A percentile compares a stretch with the other conserved stretches of the same genome.
Evolutionary conservation across 768 basidiomycete genomes (phyloP).

Genomic region (Lepiota subincarnata): DNA sequence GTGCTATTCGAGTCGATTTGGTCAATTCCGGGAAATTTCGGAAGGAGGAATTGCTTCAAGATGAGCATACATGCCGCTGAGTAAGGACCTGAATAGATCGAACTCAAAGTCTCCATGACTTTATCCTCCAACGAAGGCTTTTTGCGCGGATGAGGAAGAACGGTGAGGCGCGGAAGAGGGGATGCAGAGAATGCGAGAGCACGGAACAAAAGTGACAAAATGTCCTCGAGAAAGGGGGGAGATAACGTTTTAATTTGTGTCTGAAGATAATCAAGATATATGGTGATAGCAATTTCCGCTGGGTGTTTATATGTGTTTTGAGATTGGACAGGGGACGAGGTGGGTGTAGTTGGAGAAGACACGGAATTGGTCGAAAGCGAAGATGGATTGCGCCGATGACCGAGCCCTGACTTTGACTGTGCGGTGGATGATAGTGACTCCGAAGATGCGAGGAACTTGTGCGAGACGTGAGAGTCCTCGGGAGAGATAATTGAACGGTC

Average conservation of each 20-base stretch:
- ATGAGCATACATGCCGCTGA: conserved; percentile 60
- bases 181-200: conserved; percentile 60
- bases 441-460: conserved; percentile 32
- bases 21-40: conserved; percentile 27
- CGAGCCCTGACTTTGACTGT: conserved; percentile 1
- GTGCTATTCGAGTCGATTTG: background rate
- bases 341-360: conserved; percentile 25
- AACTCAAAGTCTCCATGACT: conserved; percentile 52
- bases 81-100: conserved; percentile 63
- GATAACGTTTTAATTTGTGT: conserved; percentile 58
- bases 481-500: conserved; percentile 45
- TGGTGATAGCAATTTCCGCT: conserved; percentile 56
- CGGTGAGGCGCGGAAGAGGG: conserved; percentile 64
- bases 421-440: conserved; percentile 11
- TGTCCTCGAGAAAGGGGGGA: conserved; percentile 44
- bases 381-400: conserved; percentile 12
- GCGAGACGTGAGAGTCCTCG: conserved; percentile 11
- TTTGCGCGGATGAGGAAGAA: conserved; percentile 36
- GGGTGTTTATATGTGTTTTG: conserved; percentile 38
- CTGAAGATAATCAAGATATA: conserved; percentile 64
- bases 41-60: conserved; percentile 55
- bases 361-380: conserved; percentile 6
- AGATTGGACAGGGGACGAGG: conserved; percentile 13
- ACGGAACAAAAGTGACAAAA: conserved; percentile 74
- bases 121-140: conserved; percentile 45